Evolutionary conservation across 176 grass and related monocot species (phyloP).

Genomic region (Tillandsia fasciculata): DNA sequence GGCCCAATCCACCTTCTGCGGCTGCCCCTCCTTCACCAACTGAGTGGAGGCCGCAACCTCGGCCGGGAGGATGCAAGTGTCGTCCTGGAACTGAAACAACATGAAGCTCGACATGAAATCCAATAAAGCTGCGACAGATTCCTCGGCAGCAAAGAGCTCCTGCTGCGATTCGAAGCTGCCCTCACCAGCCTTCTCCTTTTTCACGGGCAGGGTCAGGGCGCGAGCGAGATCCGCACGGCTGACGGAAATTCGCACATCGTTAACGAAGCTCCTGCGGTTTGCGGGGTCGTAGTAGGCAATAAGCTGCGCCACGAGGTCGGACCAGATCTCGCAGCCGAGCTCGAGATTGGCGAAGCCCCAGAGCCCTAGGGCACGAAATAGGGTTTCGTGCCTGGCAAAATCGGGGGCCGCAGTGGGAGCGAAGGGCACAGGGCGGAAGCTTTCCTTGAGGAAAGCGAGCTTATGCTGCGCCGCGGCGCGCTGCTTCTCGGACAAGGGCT

Average conservation of each 20-base stretch:
- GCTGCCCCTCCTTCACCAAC: conserved; percentile 50
- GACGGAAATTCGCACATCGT: conserved; percentile 33
- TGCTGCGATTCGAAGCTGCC: neutral
- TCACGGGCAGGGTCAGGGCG: conserved; percentile 50
- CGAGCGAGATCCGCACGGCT: conserved; percentile 42
- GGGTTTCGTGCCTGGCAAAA: conserved; percentile 36
- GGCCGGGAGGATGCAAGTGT: conserved; percentile 47
- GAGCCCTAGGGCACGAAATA: conserved; percentile 52
- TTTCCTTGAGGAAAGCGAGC: conserved; percentile 25
- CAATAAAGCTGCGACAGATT: conserved; percentile 29
- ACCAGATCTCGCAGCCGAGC: conserved; percentile 27
- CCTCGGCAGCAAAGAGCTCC: conserved; percentile 24
- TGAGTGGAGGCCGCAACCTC: conserved; percentile 56
- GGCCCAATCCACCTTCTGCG: conserved; percentile 73
- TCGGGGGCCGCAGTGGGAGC: neutral
- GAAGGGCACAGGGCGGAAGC: conserved; percentile 30
- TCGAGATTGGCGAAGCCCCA: conserved; percentile 51
- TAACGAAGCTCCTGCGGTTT: conserved; percentile 57
- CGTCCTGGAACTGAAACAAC: conserved; percentile 51
- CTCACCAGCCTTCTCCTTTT: conserved; percentile 23
- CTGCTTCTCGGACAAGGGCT: conserved; percentile 34
- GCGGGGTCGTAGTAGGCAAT: conserved; percentile 59
- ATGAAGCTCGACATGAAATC: conserved; percentile 55
- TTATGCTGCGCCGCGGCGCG: conserved; percentile 40
- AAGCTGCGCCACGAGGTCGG: conserved; percentile 46